Conservation (phyloP, 176 grass and related monocot species). For the maize (Zea mays) region DNA sequence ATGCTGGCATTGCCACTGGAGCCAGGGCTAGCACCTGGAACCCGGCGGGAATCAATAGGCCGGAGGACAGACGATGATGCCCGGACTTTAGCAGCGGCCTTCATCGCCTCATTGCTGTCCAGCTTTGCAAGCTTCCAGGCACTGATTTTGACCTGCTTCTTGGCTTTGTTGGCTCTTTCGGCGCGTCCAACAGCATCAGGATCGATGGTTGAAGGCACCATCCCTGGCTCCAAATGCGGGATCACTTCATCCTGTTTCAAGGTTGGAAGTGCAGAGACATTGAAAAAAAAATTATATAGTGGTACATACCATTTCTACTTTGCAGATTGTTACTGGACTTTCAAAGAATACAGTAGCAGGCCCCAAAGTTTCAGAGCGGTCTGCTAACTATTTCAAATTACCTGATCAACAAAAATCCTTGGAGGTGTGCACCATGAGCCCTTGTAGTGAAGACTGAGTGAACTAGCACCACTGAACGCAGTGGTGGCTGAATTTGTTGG, state of each 20-base stretch:
- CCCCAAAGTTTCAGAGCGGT: not conserved
- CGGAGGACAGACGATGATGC: slow-evolving; percentile 82
- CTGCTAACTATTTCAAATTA: slow-evolving; percentile 9
- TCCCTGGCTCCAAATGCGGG: slow-evolving; percentile 73
- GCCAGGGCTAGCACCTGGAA: slow-evolving; percentile 50
- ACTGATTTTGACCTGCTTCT: slow-evolving; percentile 85
- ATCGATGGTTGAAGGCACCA: slow-evolving; percentile 70
- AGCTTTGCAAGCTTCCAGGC: slow-evolving; percentile 93
- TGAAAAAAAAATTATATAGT: not conserved
- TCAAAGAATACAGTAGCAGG: not conserved
- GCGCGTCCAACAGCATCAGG: slow-evolving; percentile 52
- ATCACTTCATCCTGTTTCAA: slow-evolving; percentile 72
- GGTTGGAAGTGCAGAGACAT: slow-evolving; percentile 25
- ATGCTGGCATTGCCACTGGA: slow-evolving; percentile 57
- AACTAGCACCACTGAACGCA: slow-evolving; percentile 70
- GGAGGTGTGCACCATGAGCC: slow-evolving; percentile 95
- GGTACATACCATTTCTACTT: not conserved
- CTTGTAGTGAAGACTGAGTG: slow-evolving; percentile 71
- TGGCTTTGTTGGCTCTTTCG: slow-evolving; percentile 61
- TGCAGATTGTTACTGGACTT: not conserved
- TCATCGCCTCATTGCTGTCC: slow-evolving; percentile 65
- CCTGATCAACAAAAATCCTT: slow-evolving; percentile 79
- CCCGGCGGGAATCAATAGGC: slow-evolving; percentile 43
- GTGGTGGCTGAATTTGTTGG: slow-evolving; percentile 86
- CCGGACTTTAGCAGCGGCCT: slow-evolving; percentile 69